Base-by-base conservation (phyloP, 768 basidiomycete species). In the Tricholoma terreum region DNA sequence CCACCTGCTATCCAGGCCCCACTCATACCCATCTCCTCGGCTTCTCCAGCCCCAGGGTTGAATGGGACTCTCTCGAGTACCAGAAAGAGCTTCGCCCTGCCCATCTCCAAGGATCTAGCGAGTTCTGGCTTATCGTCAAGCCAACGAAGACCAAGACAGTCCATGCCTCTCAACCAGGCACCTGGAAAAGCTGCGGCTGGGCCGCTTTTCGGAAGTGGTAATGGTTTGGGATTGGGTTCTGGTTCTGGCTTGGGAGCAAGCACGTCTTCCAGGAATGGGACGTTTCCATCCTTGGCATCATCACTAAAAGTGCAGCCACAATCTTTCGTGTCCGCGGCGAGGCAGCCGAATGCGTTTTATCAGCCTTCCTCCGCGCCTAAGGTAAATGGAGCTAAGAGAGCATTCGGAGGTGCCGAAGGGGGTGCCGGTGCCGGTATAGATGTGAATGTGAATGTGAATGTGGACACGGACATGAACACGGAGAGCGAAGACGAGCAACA, bases 341-440 rank as follows among this genome's bases (percentile, higher is more conserved):
- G 73, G 31, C 76, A 79, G 8, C 77, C 75, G 21, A 90, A 89
- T 60, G 88, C 88, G 4, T 90, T 90, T 66, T 89, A 84, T 64
- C 75, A 79, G 35, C 79, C 83, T 3, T 61, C 70, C 10, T 54
- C 67, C 1, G 67, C 64, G 12, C 43, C 50, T 19, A 50, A 48
- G 58, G 62, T 61, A 15, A 74, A 73, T 54, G 72, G 72, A 6
- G 64, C 67, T n/a, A 75, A 75, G 58, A 67, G 69, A 11, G 60
- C 66, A 0, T 72, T 71, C 53, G 72, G 64, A 31, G 69, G 63
- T 14, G 63, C 58, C 21, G 48, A 30, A 15, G 46, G 27, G 15
- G 30, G 12, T 15, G 7, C 27, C 7, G 12, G 7, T 30, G 15
- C 46, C 17, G 15, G 27, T 7, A 56, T 49, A 17, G 61, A 57